Conservation (phyloP, 2,329 filamentous ascomycete genomes). For the Lecanicillium sp. region DNA sequence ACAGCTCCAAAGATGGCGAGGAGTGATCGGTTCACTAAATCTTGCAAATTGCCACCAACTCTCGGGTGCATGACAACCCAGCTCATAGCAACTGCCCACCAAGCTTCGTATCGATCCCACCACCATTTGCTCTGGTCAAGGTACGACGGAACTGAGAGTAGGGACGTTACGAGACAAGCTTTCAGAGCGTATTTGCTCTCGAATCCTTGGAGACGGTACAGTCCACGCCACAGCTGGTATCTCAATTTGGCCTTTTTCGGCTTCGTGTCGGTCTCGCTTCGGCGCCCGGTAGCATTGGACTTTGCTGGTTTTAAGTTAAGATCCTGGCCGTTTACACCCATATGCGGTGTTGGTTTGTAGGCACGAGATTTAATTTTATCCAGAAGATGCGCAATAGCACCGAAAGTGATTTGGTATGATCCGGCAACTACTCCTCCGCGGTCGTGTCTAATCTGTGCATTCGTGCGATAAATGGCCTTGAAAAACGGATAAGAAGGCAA, state of each 20-base stretch:
- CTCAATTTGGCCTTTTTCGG: conserved; percentile 27
- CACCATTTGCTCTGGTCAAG: conserved; percentile 33
- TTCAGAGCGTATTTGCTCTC: conserved; percentile 52
- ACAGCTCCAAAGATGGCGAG: conserved; percentile 43
- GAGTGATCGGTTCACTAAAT: conserved; percentile 43
- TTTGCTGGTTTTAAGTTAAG: conserved; percentile 6
- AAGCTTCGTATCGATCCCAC: conserved; percentile 48
- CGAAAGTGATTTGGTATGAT: conserved; percentile 37
- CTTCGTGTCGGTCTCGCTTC: conserved; percentile 9
- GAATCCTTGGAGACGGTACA: conserved; percentile 49
- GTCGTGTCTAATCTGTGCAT: conserved; percentile 51
- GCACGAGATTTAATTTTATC: conserved; percentile 32
- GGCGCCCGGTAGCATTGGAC: conserved; percentile 5
- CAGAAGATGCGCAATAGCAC: conserved; percentile 34
- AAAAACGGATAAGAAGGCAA: conserved; percentile 45
- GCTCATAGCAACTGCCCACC: conserved; percentile 51
- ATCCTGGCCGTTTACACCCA: neutral
- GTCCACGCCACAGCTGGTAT: conserved; percentile 38
- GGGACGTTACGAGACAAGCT: conserved; percentile 40
- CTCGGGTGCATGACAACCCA: conserved; percentile 45
- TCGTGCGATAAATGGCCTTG: conserved; percentile 46
- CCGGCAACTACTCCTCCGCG: conserved; percentile 50
- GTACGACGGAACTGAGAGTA: conserved; percentile 48
- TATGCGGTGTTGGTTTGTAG: conserved; percentile 19
- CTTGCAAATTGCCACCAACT: conserved; percentile 50